Percentiles rank a stretch among this genome's conserved stretches.
phyloP scores from a whole-genome alignment of 768 basidiomycete genomes.

The Leccinum boreale region DNA sequence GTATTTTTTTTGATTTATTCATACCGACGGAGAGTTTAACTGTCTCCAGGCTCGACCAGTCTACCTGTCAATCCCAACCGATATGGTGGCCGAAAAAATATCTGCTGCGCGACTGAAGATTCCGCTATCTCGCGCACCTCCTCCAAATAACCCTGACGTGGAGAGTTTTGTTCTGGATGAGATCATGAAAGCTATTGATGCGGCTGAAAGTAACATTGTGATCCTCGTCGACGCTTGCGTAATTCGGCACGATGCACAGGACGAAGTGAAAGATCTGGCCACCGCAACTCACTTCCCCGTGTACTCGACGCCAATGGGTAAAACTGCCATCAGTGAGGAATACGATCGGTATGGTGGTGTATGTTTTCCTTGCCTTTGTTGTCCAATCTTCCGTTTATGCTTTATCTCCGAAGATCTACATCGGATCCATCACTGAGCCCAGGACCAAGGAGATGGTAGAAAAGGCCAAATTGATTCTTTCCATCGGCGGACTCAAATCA shows the following conservation, averaged over 20 bases:
- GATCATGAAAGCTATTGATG: slow-evolving; percentile 61
- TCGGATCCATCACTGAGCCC: slow-evolving; percentile 68
- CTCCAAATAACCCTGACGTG: slow-evolving; percentile 52
- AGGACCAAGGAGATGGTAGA: slow-evolving; percentile 71
- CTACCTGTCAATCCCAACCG: slow-evolving; percentile 84
- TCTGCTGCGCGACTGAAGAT: slow-evolving; percentile 59
- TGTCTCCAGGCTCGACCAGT: slow-evolving; percentile 68
- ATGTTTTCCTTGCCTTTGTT: slow-evolving; percentile 27
- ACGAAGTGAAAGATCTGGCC: slow-evolving; percentile 62
- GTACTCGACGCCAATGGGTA: slow-evolving; percentile 79
- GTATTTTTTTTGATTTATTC: slow-evolving; percentile 30
- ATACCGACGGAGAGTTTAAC: background rate
- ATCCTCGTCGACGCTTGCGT: slow-evolving; percentile 83
- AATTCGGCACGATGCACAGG: slow-evolving; percentile 62
- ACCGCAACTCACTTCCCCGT: slow-evolving; percentile 68
- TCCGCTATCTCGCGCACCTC: slow-evolving; percentile 49
- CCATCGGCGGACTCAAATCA: slow-evolving; percentile 63
- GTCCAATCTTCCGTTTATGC: background rate
- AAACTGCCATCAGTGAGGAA: slow-evolving; percentile 68
- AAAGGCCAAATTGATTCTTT: slow-evolving; percentile 68
- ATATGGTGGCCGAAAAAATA: slow-evolving; percentile 70
- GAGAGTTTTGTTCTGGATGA: slow-evolving; percentile 72
- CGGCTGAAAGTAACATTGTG: slow-evolving; percentile 58
- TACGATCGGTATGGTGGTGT: slow-evolving; percentile 79
- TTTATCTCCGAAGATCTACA: slow-evolving; percentile 54